Evolutionary conservation across 2,329 filamentous ascomycete genomes (phyloP), one percentile per base, ranked within the genome.

Genomic region (Cercospora canescens): DNA sequence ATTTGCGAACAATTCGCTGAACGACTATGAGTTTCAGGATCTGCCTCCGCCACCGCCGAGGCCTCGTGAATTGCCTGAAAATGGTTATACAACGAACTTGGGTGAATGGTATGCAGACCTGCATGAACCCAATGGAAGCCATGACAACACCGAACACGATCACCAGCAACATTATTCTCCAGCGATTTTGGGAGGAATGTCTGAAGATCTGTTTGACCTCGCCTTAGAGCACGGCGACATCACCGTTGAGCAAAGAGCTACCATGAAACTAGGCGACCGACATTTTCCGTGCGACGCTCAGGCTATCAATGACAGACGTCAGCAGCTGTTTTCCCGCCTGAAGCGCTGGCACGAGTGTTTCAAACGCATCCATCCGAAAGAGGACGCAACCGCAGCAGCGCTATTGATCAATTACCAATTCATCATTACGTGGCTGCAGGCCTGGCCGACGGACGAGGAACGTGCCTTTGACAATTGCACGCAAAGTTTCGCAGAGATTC

Each of bases 401-500:
- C 52, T 73, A 2, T 52, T 71, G 18, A 67, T 73, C 55, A 64
- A 71, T 52, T 71, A 70, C 45, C 66, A 70, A 56, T 59, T 69
- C 24, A 58, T 67, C 2, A 58, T 56, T 12, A 67, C 74, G 34
- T 72, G 69, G 69, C 34, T 74, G 14, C 35, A 60, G 26, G 63
- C 67, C 21, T 68, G 71, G 8, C 67, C 71, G 7, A 28, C 63
- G 7, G 16, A 54, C 4, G 37, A 32, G 8, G 69, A 74, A 55
- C 54, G 59, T 16, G 62, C 62, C 4, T 74, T 71, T 60, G 73
- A 75, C 59, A 41, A 67, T 6, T 70, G 69, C 37, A 69, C 62
- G 2, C 21, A 62, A n/a, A 57, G 71, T 14, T 75, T 75, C 37
- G 14, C 65, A 24, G 63, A 70, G 34, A 63, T 74, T 21, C 12